phyloP scores from a whole-genome alignment of 345 rosid species.

The Brassica rapa region DNA sequence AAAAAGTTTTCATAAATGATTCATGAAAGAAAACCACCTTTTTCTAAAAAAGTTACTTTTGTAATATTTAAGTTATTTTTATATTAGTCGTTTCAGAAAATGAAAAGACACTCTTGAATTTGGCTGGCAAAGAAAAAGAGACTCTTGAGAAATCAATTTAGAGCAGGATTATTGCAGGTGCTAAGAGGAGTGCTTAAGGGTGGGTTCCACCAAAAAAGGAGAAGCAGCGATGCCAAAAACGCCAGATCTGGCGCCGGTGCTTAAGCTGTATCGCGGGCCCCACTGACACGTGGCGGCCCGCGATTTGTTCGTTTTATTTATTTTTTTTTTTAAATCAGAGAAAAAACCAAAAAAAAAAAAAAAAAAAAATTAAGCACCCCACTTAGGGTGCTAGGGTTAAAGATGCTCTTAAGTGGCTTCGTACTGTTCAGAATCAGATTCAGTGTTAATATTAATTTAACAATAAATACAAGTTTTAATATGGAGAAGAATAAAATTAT shows the following conservation, averaged over 20 bases:
- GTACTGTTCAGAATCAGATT: background rate
- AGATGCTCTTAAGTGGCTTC: constrained; percentile 19
- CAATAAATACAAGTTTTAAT: background rate
- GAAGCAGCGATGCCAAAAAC: too few relatives aligned
- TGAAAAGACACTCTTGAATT: background rate
- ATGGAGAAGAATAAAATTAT: background rate
- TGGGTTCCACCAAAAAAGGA: too few relatives aligned
- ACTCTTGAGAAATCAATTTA: constrained; percentile 4
- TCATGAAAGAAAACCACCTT: background rate
- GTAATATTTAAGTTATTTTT: background rate
- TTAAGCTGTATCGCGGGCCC: too few relatives aligned
- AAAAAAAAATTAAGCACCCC: too few relatives aligned
- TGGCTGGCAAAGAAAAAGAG: background rate
- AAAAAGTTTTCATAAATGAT: background rate
- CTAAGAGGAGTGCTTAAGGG: too few relatives aligned
- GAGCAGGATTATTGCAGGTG: too few relatives aligned
- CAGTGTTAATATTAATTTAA: background rate
- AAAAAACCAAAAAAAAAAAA: too few relatives aligned
- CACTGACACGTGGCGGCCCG: too few relatives aligned
- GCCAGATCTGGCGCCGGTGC: too few relatives aligned
- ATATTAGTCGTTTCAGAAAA: background rate
- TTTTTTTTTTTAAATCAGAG: too few relatives aligned
- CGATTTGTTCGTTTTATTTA: too few relatives aligned
- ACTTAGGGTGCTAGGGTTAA: too few relatives aligned
- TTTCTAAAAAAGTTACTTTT: background rate